Evolutionary conservation across 768 basidiomycete species (phyloP), one percentile per base, ranked within the genome.

Genomic region (Panaeolus cyanescens): DNA sequence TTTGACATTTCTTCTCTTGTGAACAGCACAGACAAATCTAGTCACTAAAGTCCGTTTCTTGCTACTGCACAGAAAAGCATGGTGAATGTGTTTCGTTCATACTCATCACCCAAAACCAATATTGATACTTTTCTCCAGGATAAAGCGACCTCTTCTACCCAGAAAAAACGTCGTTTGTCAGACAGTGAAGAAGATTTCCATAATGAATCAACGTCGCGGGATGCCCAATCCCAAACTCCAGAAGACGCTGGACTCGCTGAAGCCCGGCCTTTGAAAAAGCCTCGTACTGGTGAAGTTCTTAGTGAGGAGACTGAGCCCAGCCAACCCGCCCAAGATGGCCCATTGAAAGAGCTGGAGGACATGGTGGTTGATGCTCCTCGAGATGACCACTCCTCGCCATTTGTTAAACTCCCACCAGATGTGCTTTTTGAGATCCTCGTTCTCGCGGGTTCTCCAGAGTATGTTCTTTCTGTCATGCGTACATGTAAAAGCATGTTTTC

Each of bases 401-500:
- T 69, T 31, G n/a, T 66, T 4, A 60, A 54, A 13, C 68, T 91
- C 4, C 90, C 90, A 10, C 68, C 87, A 37, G 90, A 92, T 65
- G 75, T 92, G 13, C 69, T 90, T 5, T 83, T 85, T 3, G 88
- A 89, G 65, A 81, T 91, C 54, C 79, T 91, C 19, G 70, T 83
- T 6, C 73, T 75, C 55, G 83, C 83, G 0, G 62, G 71, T 4
- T 88, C 86, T 0, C 80, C 87, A 1, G 76, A 77, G 54, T 84
- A 86, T 61, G 74, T 90, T 12, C 78, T 91, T 34, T 79, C 88
- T 1, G 72, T 90, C 5, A 79, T 88, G 10, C 82, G 87, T 6
- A 82, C 81, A 36, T 86, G 78, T 77, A 85, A 83, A 61, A 78
- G 74, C 62, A 76, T 90, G 9, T 83, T 84, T 66, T 67, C 66